A percentile compares a stretch with the other conserved stretches of the same genome.
Conservation (phyloP, 1,284 basidiomycete species). For the Moesziomyces sp. region DNA sequence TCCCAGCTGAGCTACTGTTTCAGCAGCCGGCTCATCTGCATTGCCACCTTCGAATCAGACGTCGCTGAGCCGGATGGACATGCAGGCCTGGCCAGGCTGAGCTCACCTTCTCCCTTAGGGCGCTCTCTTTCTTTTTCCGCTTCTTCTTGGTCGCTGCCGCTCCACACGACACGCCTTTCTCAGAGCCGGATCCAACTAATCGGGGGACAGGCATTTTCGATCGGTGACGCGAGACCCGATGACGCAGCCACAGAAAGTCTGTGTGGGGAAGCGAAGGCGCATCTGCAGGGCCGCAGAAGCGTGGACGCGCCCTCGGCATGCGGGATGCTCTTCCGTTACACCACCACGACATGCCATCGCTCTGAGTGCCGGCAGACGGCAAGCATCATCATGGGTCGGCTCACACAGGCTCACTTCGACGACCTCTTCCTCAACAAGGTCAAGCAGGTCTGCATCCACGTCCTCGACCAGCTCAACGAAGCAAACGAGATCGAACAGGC, state of each 20-base stretch:
- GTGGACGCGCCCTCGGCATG: too few relatives aligned
- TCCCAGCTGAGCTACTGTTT: neutral
- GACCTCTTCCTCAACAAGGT: slow-evolving; percentile 47
- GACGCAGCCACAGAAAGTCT: neutral
- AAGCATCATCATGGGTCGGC: slow-evolving; percentile 28
- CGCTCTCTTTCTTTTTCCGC: too few relatives aligned
- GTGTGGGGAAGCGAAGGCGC: neutral
- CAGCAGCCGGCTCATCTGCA: neutral
- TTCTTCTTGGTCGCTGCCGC: neutral
- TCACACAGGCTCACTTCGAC: slow-evolving; percentile 37
- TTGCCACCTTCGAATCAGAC: neutral
- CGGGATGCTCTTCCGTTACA: neutral
- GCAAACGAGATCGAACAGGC: slow-evolving; percentile 44
- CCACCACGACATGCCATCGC: neutral
- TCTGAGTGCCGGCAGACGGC: neutral
- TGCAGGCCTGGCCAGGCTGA: too few relatives aligned
- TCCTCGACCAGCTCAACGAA: slow-evolving; percentile 47
- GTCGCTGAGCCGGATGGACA: neutral
- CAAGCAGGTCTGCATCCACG: slow-evolving; percentile 40
- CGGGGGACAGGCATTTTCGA: neutral
- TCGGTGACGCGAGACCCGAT: neutral
- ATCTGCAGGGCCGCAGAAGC: neutral
- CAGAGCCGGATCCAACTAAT: too few relatives aligned
- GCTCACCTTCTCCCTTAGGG: too few relatives aligned
- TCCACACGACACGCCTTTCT: neutral